Conservation (phyloP, 1,139 yeast species). For the Lodderomyces pseudojiufengensis region DNA sequence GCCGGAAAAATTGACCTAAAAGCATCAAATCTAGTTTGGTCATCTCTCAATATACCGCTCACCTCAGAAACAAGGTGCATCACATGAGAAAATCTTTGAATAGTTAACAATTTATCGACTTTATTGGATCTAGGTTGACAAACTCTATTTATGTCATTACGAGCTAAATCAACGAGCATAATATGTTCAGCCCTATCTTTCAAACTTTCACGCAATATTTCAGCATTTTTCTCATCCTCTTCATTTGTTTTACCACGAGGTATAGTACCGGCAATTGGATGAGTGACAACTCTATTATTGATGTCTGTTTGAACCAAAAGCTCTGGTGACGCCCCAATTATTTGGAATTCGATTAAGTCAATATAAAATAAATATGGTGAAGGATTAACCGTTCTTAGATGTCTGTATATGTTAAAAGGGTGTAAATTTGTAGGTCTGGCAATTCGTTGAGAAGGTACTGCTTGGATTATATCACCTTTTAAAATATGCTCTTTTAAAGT, state of each 20-base stretch:
- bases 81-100: slow-evolving; percentile 95
- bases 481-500: slow-evolving; percentile 75
- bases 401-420: slow-evolving; percentile 94
- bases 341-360: slow-evolving; percentile 86
- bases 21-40: slow-evolving; percentile 89
- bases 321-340: slow-evolving; percentile 97
- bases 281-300: slow-evolving; percentile 76
- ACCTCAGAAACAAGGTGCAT: slow-evolving; percentile 96
- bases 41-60: slow-evolving; percentile 81
- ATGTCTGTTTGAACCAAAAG: slow-evolving; percentile 76
- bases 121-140: slow-evolving; percentile 80
- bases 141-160: slow-evolving; percentile 93
- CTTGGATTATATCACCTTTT: slow-evolving; percentile 93
- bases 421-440: slow-evolving; percentile 93
- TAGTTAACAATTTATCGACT: slow-evolving; percentile 84
- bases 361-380: slow-evolving; percentile 94
- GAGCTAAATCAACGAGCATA: slow-evolving; percentile 95
- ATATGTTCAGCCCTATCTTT: slow-evolving; percentile 98
- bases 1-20: slow-evolving; percentile 98
- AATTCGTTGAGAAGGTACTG: slow-evolving; percentile 95
- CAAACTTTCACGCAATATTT: slow-evolving; percentile 65
- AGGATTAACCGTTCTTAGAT: slow-evolving; percentile 91
- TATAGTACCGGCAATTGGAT: slow-evolving; percentile 97
- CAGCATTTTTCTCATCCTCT: slow-evolving; percentile 85
- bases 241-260: slow-evolving; percentile 84